These are phyloP conservation scores for Begonia peltatifolia DNA, from an alignment of 306 rosid species.

Conservation along the genomic window DNA sequence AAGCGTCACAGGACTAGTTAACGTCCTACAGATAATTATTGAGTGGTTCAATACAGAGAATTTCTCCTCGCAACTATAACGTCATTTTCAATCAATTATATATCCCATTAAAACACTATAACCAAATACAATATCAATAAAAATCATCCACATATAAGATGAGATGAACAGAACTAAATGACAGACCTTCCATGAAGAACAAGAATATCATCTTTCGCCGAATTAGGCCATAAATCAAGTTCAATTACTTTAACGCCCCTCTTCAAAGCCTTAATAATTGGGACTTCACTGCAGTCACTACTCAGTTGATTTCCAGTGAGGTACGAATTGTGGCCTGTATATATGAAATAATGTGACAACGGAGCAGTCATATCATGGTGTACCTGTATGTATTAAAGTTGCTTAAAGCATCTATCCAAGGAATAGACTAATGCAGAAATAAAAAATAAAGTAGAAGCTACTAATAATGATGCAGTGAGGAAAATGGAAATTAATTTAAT, in stretches of 20 bases:
- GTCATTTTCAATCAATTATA: not conserved
- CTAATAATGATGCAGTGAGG: not conserved
- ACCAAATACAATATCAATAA: not conserved
- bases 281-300: constrained; percentile 76
- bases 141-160: not conserved
- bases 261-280: constrained; percentile 60
- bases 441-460: too few species aligned
- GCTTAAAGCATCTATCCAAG: constrained; percentile 7
- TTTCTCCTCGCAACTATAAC: not conserved
- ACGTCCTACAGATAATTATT: constrained; percentile 45
- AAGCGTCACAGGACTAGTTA: constrained; percentile 75
- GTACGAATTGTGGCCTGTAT: constrained; percentile 96
- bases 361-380: constrained; percentile 93
- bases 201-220: constrained; percentile 46
- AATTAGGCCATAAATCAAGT: constrained; percentile 87
- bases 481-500: not conserved
- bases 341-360: constrained; percentile 86
- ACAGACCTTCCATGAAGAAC: constrained; percentile 88
- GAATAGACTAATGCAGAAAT: not conserved
- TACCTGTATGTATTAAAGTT: constrained; percentile 40
- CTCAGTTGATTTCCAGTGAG: constrained; percentile 91
- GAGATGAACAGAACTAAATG: not conserved
- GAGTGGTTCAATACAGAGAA: constrained; percentile 1
- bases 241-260: constrained; percentile 71
- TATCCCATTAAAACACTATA: not conserved